phyloP scores from a whole-genome alignment of 345 rosid species.

The Eucalyptus caleyi region DNA sequence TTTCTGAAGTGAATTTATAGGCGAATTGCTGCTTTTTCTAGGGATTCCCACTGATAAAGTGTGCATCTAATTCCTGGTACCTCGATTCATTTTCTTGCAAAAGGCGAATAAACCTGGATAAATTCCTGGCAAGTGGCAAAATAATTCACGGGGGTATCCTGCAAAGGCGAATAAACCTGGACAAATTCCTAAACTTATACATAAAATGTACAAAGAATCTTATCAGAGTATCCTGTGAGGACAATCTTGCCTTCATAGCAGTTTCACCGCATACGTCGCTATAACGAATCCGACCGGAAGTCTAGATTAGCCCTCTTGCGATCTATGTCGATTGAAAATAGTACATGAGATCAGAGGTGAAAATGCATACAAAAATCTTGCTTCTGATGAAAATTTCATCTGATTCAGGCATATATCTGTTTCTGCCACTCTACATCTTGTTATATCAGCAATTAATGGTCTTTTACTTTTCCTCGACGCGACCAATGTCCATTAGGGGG shows the following conservation, averaged over 20 bases:
- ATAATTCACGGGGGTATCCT: not conserved
- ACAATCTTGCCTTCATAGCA: not conserved
- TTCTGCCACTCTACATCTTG: not conserved
- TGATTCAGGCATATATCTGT: not conserved
- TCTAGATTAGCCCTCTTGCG: not conserved
- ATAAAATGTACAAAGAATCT: not conserved
- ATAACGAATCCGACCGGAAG: not conserved
- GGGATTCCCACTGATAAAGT: not conserved
- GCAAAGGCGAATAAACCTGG: not conserved
- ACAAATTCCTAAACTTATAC: not conserved
- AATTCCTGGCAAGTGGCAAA: not conserved
- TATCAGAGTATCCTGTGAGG: not conserved
- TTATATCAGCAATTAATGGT: not conserved
- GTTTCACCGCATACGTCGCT: not conserved
- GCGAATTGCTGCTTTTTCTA: not conserved
- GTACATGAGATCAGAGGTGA: not conserved
- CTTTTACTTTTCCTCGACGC: not conserved
- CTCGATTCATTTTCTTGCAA: not conserved
- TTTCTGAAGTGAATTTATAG: slow-evolving; percentile 6
- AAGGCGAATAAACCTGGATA: not conserved
- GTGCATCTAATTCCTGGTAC: slow-evolving; percentile 14
- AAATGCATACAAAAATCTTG: not conserved
- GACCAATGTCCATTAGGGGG: not conserved
- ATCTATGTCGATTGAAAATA: not conserved
- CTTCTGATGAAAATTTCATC: not conserved